Evolutionary conservation across 108 stramenopile genomes (phyloP).

Genomic region (Cyclotella baltica): DNA sequence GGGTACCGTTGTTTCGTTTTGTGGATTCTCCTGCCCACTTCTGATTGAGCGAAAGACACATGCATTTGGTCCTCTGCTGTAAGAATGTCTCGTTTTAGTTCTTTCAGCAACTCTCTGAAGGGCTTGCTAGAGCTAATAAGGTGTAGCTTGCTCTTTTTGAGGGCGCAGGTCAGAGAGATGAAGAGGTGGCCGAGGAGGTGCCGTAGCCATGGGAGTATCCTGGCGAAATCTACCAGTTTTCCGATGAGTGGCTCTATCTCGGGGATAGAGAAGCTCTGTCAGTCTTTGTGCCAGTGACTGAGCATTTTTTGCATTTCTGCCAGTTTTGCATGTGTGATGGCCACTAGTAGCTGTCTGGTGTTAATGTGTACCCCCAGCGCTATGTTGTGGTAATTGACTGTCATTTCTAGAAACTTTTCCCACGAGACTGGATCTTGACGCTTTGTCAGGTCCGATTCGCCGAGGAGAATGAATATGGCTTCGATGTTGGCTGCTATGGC

Average conservation of each 20-base stretch:
- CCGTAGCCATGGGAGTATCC: too few species aligned
- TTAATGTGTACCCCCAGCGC: constrained; percentile 1
- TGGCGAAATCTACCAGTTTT: too few species aligned
- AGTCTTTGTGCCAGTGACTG: neutral
- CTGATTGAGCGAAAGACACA: too few species aligned
- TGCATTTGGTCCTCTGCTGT: neutral
- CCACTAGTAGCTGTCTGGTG: neutral
- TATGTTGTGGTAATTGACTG: neutral
- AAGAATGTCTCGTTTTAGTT: neutral
- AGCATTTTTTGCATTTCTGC: neutral
- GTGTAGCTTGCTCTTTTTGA: too few species aligned
- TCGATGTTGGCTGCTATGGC: constrained; percentile 11
- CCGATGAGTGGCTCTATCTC: too few species aligned
- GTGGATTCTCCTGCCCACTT: neutral
- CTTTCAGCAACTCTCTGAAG: neutral
- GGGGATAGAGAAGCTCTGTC: too few species aligned
- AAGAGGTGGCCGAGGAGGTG: too few species aligned
- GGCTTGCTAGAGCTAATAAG: neutral
- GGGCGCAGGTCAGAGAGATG: too few species aligned
- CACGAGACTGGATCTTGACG: constrained; percentile 3
- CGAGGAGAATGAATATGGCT: constrained; percentile 12
- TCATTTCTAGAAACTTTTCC: neutral
- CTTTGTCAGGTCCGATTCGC: neutral
- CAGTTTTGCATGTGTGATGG: neutral
- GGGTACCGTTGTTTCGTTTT: too few species aligned